These are phyloP conservation scores for Asterionellopsis glacialis DNA, from an alignment of 108 stramenopile species.

Conservation along the genomic window DNA sequence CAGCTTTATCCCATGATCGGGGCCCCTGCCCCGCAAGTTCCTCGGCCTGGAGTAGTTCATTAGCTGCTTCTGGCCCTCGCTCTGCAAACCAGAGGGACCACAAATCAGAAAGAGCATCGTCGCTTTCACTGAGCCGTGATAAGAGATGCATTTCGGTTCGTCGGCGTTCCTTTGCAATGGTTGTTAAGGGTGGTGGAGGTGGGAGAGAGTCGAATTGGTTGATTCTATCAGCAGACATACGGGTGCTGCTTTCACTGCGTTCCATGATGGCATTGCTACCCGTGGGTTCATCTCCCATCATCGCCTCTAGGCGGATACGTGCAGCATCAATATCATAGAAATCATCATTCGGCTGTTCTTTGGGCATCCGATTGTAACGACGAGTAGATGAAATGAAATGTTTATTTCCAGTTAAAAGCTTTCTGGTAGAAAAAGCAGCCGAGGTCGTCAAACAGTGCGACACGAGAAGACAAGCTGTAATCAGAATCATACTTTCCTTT, in stretches of 20 bases:
- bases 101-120: constrained; percentile 28
- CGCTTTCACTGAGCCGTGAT: constrained; percentile 12
- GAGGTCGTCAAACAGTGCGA: no score
- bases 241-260: no score
- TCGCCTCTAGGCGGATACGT: neutral
- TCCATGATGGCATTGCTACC: neutral
- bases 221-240: no score
- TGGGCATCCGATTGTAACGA: no score
- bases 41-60: constrained; percentile 15
- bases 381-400: no score
- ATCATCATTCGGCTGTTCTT: no score
- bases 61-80: constrained; percentile 32
- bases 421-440: no score
- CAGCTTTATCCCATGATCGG: constrained; percentile 42
- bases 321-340: no score
- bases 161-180: constrained; percentile 35
- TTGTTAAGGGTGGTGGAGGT: constrained; percentile 40
- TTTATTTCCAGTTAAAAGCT: no score
- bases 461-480: no score
- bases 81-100: constrained; percentile 55
- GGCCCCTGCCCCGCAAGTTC: constrained; percentile 29
- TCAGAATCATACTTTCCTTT: no score
- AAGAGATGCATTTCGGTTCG: constrained; percentile 36
- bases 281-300: neutral
- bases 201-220: constrained; percentile 6